Evolutionary conservation across 768 basidiomycete genomes (phyloP).

Genomic region (Leccinum truebloodii): DNA sequence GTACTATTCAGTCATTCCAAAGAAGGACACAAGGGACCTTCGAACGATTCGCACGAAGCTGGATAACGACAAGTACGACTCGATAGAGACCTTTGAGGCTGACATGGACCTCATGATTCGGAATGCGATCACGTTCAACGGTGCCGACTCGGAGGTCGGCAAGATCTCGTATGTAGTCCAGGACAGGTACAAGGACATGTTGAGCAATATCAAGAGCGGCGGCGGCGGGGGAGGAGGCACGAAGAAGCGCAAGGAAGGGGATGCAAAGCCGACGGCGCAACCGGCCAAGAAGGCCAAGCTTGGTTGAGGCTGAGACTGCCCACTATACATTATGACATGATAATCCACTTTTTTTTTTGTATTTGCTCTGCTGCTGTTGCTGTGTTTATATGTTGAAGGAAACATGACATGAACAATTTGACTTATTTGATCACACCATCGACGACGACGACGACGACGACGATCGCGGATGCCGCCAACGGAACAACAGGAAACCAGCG

Average conservation of each 20-base stretch:
- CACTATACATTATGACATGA: constrained; percentile 25
- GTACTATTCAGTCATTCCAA: constrained; percentile 84
- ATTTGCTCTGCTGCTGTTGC: constrained; percentile 31
- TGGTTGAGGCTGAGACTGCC: constrained; percentile 38
- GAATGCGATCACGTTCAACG: constrained; percentile 91
- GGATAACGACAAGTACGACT: constrained; percentile 80
- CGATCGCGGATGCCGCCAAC: constrained; percentile 22
- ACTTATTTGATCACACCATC: neutral
- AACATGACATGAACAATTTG: neutral
- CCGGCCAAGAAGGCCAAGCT: constrained; percentile 69
- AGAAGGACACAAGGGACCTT: constrained; percentile 86
- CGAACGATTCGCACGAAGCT: constrained; percentile 78
- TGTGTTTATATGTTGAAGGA: constrained; percentile 31
- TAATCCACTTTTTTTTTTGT: constrained; percentile 33
- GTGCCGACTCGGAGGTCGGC: constrained; percentile 77
- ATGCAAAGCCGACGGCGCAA: constrained; percentile 56
- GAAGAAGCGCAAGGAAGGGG: constrained; percentile 79
- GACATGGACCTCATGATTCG: constrained; percentile 86
- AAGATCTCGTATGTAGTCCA: constrained; percentile 51
- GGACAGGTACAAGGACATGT: constrained; percentile 54
- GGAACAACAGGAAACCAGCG: constrained; percentile 15
- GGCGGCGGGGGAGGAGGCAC: constrained; percentile 27
- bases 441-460: neutral
- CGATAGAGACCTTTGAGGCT: constrained; percentile 74
- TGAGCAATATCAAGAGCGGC: constrained; percentile 43